Conservation (phyloP, 1,284 basidiomycete genomes). For the Ustilago nuda region DNA sequence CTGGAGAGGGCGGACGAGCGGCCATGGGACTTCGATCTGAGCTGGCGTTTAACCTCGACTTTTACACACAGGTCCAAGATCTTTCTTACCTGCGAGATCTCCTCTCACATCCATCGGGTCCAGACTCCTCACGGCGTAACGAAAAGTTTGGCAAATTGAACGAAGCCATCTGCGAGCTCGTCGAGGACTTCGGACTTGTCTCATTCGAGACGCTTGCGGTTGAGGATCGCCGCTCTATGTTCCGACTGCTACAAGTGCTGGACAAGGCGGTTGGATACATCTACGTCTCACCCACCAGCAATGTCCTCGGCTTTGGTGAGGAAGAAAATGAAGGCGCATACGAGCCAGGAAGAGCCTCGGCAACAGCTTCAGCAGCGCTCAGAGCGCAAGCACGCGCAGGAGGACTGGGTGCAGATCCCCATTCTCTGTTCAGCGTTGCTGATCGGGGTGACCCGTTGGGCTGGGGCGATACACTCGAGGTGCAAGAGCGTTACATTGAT, state of each 20-base stretch:
- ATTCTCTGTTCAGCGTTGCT: conserved; percentile 56
- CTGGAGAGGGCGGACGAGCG: conserved; percentile 1
- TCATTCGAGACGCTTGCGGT: conserved; percentile 93
- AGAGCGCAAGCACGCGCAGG: conserved; percentile 14
- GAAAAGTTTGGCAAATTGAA: conserved; percentile 74
- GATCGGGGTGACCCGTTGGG: conserved; percentile 55
- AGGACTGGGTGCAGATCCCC: conserved; percentile 46
- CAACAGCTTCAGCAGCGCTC: conserved; percentile 38
- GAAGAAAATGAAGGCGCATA: conserved; percentile 38
- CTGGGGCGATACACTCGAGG: conserved; percentile 60
- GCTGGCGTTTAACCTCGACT: conserved; percentile 91
- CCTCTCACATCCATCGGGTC: conserved; percentile 71
- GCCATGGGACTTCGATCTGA: conserved; percentile 28
- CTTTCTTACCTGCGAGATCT: conserved; percentile 85
- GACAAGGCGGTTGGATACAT: conserved; percentile 68
- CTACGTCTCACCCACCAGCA: conserved; percentile 33
- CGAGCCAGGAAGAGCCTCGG: conserved; percentile 38
- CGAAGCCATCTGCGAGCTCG: conserved; percentile 86
- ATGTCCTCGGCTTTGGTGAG: conserved; percentile 17
- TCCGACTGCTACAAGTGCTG: conserved; percentile 58
- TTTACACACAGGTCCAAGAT: conserved; percentile 98
- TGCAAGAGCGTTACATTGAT: conserved; percentile 63
- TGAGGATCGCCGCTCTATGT: conserved; percentile 66
- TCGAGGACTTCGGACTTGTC: conserved; percentile 94
- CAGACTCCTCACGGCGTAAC: conserved; percentile 41